Base-by-base conservation (phyloP, 257 asterid genomes). In the Nicotiana otophora region DNA sequence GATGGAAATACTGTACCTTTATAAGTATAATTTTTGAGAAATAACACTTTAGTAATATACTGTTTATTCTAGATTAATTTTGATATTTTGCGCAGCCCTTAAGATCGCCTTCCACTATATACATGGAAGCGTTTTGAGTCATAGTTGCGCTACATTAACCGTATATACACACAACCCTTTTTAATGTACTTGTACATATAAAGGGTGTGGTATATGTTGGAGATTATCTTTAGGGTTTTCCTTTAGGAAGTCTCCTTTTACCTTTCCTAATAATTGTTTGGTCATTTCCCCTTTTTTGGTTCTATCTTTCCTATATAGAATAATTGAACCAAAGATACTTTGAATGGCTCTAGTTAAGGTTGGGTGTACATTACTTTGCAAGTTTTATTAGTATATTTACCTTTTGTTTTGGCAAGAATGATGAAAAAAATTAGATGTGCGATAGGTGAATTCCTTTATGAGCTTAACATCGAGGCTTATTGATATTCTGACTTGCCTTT, bases 101-200 rank as follows among this genome's bases (percentile, higher is more conserved):
- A 91, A 94, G 98, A 92, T 94, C 97, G 98, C 96, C 98, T 94
- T 92, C 95, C 98, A 85, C 23, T 84, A 2, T 80, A 63, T 82
- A 31, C 85, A 89, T 92, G 98, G 98, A 87, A 92, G 96, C 98
- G 97, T 84, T 92, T 94, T 62, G 98, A 92, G 98, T 94, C 98
- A 93, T 92, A 86, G 96, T 95, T 36, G 92, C 63, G 80, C 80
- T 51, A 75, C 4, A 75, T 8, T 75, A 75, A 75, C 12, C 15
- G 80, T 75, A 51, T 75, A 74, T 74, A 3, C 2, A 8, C 23
- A 3, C 12, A 42, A 7, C 39, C 12, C 7, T 72, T 1, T 48
- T 51, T 42, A 42, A 75, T 75, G 26, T 51, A 51, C 80, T 23
- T 75, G 80, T 75, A 26, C 7, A 15, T 75, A 26, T 26, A 1